Evolutionary conservation across 805 yeast species (phyloP).

Genomic region (Candida nonsorbophila): DNA sequence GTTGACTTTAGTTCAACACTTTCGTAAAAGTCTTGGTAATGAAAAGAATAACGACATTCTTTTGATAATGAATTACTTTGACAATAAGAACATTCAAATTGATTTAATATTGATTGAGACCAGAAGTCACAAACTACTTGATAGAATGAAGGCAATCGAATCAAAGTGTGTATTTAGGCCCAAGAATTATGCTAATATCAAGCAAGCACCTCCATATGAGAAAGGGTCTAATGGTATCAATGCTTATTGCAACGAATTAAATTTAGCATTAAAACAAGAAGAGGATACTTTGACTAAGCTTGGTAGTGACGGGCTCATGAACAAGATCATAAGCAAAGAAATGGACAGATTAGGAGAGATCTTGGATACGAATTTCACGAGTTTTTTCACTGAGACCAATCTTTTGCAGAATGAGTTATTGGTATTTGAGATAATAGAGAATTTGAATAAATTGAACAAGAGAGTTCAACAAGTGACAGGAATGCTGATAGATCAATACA

Average conservation of each 20-base stretch:
- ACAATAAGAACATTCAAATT: slow-evolving; percentile 11
- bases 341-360: slow-evolving; percentile 8
- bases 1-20: slow-evolving; percentile 44
- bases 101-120: slow-evolving; percentile 14
- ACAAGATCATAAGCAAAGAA: slow-evolving; percentile 4
- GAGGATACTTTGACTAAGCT: slow-evolving; percentile 38
- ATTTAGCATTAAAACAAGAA: slow-evolving; percentile 47
- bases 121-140: slow-evolving; percentile 27
- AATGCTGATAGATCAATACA: slow-evolving; percentile 8
- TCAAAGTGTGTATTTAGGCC: slow-evolving; percentile 15
- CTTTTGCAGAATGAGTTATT: slow-evolving; percentile 20
- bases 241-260: slow-evolving; percentile 47
- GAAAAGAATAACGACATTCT: slow-evolving; percentile 35
- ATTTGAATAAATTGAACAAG: slow-evolving; percentile 17
- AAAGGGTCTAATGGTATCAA: slow-evolving; percentile 58
- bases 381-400: slow-evolving; percentile 7
- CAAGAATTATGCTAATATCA: slow-evolving; percentile 22
- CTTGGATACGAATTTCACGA: slow-evolving; percentile 7
- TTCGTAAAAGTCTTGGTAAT: slow-evolving; percentile 33
- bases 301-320: slow-evolving; percentile 3
- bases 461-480: slow-evolving; percentile 4
- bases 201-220: slow-evolving; percentile 41
- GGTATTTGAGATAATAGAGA: slow-evolving; percentile 43
- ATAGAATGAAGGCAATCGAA: slow-evolving; percentile 36
- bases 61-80: slow-evolving; percentile 43